Evolutionary conservation across 345 rosid species (phyloP).

Genomic region (Aquilaria malaccensis): DNA sequence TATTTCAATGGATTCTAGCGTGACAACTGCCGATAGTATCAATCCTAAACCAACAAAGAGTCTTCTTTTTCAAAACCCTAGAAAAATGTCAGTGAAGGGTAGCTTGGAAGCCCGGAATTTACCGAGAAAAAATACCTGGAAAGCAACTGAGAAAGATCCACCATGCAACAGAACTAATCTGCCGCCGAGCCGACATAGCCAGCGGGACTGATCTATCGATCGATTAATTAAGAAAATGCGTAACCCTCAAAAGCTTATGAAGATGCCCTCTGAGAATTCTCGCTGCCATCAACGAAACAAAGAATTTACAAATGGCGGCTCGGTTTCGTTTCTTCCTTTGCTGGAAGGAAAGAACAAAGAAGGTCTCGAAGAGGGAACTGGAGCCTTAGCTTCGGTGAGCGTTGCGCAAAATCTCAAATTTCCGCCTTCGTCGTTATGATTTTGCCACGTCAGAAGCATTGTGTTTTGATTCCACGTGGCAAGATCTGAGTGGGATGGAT

Average conservation of each 20-base stretch:
- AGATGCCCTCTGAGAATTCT: too few species aligned
- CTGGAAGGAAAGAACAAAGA: too few species aligned
- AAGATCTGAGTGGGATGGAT: too few species aligned
- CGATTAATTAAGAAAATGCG: constrained; percentile 1
- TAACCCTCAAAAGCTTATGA: background rate
- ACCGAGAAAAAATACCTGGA: constrained; percentile 13
- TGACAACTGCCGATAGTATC: constrained; percentile 38
- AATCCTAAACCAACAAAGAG: constrained; percentile 23
- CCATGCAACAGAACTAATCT: constrained; percentile 11
- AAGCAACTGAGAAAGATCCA: constrained; percentile 17
- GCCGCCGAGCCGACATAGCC: constrained; percentile 19
- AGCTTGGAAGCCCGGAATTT: background rate
- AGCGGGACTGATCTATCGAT: background rate
- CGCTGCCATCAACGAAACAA: too few species aligned
- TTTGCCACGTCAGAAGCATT: too few species aligned
- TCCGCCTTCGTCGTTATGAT: too few species aligned
- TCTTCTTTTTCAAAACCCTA: constrained; percentile 1
- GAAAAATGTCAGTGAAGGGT: background rate
- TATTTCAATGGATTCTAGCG: constrained; percentile 44
- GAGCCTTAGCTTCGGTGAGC: too few species aligned
- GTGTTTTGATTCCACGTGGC: too few species aligned
- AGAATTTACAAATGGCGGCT: too few species aligned
- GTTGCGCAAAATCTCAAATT: too few species aligned
- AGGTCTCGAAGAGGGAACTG: too few species aligned
- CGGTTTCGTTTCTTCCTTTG: too few species aligned